Conservation (phyloP, 2,329 filamentous ascomycete genomes). For the Cladosporium velox region DNA sequence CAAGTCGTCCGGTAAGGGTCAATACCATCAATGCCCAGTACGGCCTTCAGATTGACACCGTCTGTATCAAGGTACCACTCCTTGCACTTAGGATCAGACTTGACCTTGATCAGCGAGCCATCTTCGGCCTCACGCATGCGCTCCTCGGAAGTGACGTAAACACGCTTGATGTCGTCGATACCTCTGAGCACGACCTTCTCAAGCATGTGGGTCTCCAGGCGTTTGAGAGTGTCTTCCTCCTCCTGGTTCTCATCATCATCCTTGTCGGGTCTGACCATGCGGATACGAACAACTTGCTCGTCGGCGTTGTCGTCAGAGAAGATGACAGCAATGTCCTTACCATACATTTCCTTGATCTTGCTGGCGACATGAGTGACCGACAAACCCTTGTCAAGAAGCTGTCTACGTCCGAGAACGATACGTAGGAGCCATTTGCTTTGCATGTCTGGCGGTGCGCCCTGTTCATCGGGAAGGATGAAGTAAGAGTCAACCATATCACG, state of each 20-base stretch:
- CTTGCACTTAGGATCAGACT: conserved; percentile 72
- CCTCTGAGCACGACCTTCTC: conserved; percentile 90
- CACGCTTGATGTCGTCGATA: conserved; percentile 83
- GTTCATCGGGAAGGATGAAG: conserved; percentile 89
- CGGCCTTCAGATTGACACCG: conserved; percentile 81
- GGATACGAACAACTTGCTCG: conserved; percentile 89
- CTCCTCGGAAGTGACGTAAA: conserved; percentile 84
- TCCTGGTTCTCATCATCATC: conserved; percentile 73
- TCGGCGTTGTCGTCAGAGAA: conserved; percentile 99
- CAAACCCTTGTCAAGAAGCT: conserved; percentile 91
- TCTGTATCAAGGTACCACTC: conserved; percentile 97
- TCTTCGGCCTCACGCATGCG: conserved; percentile 67
- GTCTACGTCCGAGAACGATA: conserved; percentile 88
- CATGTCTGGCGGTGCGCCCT: conserved; percentile 56
- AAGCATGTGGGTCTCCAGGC: conserved; percentile 85
- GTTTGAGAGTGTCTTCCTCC: conserved; percentile 90
- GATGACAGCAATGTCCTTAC: conserved; percentile 82
- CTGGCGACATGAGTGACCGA: conserved; percentile 87
- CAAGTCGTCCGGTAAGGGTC: conserved; percentile 84
- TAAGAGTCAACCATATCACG: conserved; percentile 94
- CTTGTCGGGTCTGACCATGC: conserved; percentile 48
- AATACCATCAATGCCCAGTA: conserved; percentile 84
- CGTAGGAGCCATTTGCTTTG: conserved; percentile 96
- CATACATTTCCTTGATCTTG: conserved; percentile 87
- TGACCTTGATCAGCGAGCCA: conserved; percentile 73